phyloP scores from a whole-genome alignment of 208 protist genomes.

The Acanthamoeba culbertsoni region DNA sequence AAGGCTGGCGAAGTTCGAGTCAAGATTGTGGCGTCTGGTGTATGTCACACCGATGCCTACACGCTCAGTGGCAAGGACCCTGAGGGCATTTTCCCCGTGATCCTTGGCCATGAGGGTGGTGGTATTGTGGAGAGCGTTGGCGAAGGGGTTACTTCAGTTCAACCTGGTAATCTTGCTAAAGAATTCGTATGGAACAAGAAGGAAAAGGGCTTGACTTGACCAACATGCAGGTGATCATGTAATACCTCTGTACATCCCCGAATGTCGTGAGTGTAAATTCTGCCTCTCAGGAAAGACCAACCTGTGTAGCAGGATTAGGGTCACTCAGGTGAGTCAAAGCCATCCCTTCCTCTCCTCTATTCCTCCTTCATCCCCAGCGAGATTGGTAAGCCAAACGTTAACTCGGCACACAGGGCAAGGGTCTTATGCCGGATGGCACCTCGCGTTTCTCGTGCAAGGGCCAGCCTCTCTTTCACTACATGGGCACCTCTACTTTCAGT shows the following conservation, averaged over 20 bases:
- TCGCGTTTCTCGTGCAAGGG: conserved; percentile 85
- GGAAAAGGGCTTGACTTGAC: no score
- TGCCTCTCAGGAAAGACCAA: conserved; percentile 88
- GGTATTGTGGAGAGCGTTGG: conserved; percentile 89
- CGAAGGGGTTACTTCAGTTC: conserved; percentile 85
- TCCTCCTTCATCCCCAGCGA: no score
- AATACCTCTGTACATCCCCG: conserved; percentile 83
- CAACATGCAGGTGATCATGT: conserved; percentile 34
- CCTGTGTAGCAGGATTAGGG: conserved; percentile 85
- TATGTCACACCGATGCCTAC: conserved; percentile 92
- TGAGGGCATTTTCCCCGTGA: conserved; percentile 88
- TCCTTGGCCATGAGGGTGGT: conserved; percentile 87
- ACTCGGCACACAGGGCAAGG: no score
- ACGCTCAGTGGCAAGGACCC: conserved; percentile 81
- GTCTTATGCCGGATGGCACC: conserved; percentile 91
- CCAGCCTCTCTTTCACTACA: conserved; percentile 87
- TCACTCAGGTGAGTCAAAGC: no score
- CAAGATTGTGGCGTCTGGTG: conserved; percentile 79
- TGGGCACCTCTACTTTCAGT: conserved; percentile 81
- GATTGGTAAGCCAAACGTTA: no score
- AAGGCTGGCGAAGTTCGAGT: conserved; percentile 87
- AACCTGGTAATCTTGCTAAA: conserved; percentile 69
- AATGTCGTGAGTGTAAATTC: conserved; percentile 89
- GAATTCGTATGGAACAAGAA: neutral
- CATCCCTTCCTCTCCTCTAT: no score